Conservation (phyloP, 495 filamentous ascomycete genomes). For the Polyplosphaeria fusca region DNA sequence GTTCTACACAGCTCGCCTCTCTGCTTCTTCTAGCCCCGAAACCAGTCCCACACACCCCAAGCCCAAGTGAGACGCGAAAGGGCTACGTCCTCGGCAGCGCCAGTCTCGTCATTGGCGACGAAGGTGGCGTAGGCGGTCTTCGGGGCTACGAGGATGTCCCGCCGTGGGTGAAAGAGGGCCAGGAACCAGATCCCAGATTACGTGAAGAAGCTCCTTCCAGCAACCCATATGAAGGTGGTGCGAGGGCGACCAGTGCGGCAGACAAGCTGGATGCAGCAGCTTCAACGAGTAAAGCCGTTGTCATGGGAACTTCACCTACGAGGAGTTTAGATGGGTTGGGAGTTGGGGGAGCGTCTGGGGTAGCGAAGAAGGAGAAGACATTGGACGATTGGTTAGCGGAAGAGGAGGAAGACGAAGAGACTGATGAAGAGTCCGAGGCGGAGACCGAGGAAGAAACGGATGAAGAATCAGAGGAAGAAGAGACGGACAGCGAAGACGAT, state of each 20-base stretch:
- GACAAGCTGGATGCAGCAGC: slow-evolving; percentile 56
- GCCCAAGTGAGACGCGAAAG: slow-evolving; percentile 74
- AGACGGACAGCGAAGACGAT: slow-evolving; percentile 46
- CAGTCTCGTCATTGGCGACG: slow-evolving; percentile 76
- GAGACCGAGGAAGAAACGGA: slow-evolving; percentile 53
- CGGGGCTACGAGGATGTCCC: slow-evolving; percentile 75
- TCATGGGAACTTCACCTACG: not conserved
- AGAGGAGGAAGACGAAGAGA: slow-evolving; percentile 60
- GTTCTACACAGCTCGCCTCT: slow-evolving; percentile 77
- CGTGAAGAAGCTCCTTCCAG: slow-evolving; percentile 50
- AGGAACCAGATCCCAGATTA: slow-evolving; percentile 74
- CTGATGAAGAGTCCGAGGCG: slow-evolving; percentile 46
- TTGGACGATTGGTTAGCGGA: slow-evolving; percentile 89
- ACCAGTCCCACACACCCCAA: slow-evolving; percentile 81
- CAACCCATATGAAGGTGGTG: slow-evolving; percentile 38
- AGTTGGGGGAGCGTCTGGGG: slow-evolving; percentile 8
- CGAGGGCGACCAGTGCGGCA: slow-evolving; percentile 56
- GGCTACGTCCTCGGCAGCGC: slow-evolving; percentile 76
- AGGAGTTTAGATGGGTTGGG: slow-evolving; percentile 34
- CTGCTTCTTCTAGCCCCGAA: slow-evolving; percentile 91
- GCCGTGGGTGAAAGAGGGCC: slow-evolving; percentile 76
- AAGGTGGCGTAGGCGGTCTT: slow-evolving; percentile 65
- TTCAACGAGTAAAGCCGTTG: not conserved
- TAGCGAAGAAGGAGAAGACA: slow-evolving; percentile 57
- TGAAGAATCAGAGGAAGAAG: slow-evolving; percentile 42